phyloP scores from a whole-genome alignment of 140 eudicot species.

The Ambrosia hybrid region DNA sequence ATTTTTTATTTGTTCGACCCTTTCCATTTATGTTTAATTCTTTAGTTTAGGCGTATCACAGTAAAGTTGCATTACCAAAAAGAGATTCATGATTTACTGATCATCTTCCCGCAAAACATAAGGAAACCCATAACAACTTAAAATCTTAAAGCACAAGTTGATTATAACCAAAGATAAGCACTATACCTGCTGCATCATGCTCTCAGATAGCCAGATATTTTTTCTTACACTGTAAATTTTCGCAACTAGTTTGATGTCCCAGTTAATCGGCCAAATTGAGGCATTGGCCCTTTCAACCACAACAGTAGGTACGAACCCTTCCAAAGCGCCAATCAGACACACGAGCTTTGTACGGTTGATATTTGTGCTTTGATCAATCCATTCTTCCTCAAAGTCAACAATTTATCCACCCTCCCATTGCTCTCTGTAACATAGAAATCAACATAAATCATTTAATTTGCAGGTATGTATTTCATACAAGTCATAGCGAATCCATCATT shows the following conservation, averaged over 20 bases:
- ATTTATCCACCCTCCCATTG: constrained; percentile 59
- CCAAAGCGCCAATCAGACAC: constrained; percentile 48
- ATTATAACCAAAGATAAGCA: background rate
- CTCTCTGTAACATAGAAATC: constrained; percentile 48
- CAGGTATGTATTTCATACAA: no score
- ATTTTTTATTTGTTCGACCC: no score
- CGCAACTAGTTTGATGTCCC: constrained; percentile 50
- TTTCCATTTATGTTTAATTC: no score
- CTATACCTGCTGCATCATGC: constrained; percentile 88
- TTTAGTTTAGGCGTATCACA: constrained; percentile 50
- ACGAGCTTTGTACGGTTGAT: constrained; percentile 29
- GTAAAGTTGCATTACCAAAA: constrained; percentile 62
- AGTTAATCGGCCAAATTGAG: constrained; percentile 43
- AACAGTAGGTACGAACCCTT: constrained; percentile 37
- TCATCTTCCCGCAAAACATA: background rate
- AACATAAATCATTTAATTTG: background rate
- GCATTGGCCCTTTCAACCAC: constrained; percentile 32
- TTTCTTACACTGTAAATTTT: constrained; percentile 52
- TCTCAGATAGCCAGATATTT: constrained; percentile 81
- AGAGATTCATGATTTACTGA: background rate
- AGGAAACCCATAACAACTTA: constrained; percentile 2
- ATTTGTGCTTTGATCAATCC: no score
- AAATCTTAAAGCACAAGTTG: background rate
- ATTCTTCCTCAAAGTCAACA: background rate
- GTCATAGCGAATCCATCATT: no score